Base-by-base conservation (phyloP, 2,329 filamentous ascomycete species). In the Fusarium sp. region DNA sequence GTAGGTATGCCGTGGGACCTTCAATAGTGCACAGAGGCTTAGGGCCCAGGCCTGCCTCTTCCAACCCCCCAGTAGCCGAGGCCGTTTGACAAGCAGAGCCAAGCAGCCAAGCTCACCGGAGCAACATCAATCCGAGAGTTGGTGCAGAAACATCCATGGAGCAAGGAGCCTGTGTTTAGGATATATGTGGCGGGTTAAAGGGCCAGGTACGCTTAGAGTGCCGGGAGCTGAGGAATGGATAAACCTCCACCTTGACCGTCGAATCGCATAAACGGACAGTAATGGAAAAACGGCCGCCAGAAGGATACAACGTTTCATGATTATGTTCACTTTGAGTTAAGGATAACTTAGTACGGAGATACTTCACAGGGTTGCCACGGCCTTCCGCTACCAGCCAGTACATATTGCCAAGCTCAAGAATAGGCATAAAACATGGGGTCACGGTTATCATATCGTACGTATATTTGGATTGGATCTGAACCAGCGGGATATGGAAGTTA, bases 171-270 rank as follows among this genome's bases (percentile, higher is more conserved):
- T 24, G 20, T 45, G 54, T 56, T 47, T 55, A 60, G 57, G 57
- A 60, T 39, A 42, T 51, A 62, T 61, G 47, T 36, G 47, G 41
- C n/a, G 20, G 45, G 58, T 51, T 55, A 55, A 56, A 57, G 24
- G 44, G 26, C 31, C 31, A 61, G 50, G 59, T 42, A 57, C 59
- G 50, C 58, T 41, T 41, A 33, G 20, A 56, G 50, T 60, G 47
- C 47, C 31, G 51, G 67, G 58, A 73, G 70, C 70, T 73, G 70
- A 73, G 70, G 70, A 73, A 73, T 73, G 61, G 61, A 73, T 73
- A 73, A 57, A 54, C 45, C 60, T 69, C 69, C 65, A 50, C 55
- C 50, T 39, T 33, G 30, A 66, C 63, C 47, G 53, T 62, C 44
- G 35, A 61, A 51, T 64, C 47, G 45, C 50, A 41, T 36, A 31